Conservation (phyloP, 176 grass and related monocot species). For the Saccharum spontaneum region DNA sequence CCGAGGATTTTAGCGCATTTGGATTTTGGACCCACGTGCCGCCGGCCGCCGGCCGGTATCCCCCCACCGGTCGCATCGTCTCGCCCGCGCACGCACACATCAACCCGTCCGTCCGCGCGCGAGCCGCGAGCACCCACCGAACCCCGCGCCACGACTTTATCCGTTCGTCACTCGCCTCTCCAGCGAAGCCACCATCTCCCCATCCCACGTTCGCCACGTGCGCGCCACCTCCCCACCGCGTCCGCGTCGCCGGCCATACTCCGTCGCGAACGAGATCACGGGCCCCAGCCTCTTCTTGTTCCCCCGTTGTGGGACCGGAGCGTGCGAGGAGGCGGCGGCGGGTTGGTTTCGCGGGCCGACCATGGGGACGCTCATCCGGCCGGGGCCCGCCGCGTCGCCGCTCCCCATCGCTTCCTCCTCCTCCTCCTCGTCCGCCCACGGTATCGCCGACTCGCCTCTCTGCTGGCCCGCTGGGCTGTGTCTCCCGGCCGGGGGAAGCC, state of each 20-base stretch:
- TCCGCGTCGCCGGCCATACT: not conserved
- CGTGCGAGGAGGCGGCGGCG: not conserved
- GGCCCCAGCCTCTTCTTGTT: not conserved
- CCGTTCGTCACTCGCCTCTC: not conserved
- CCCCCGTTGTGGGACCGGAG: not conserved
- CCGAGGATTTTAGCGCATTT: not conserved
- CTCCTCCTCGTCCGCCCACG: constrained; percentile 12
- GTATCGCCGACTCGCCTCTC: constrained; percentile 9
- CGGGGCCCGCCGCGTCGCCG: constrained; percentile 12
- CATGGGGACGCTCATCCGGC: constrained; percentile 34
- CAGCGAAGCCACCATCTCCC: not conserved
- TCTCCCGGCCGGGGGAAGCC: not conserved
- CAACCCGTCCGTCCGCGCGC: not conserved
- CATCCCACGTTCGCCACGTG: constrained; percentile 47
- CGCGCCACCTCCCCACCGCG: constrained; percentile 19
- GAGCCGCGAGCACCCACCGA: not conserved
- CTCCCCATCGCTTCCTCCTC: not conserved
- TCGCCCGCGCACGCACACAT: not conserved
- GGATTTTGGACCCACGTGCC: not conserved
- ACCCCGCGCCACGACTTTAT: constrained; percentile 32
- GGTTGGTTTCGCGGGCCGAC: not conserved
- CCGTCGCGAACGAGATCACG: constrained; percentile 11
- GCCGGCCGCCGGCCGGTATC: not conserved
- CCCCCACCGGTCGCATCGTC: not conserved
- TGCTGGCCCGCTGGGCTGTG: not conserved